Evolutionary conservation across 1,284 basidiomycete genomes (phyloP).

Genomic region (Sporisorium scitamineum): DNA sequence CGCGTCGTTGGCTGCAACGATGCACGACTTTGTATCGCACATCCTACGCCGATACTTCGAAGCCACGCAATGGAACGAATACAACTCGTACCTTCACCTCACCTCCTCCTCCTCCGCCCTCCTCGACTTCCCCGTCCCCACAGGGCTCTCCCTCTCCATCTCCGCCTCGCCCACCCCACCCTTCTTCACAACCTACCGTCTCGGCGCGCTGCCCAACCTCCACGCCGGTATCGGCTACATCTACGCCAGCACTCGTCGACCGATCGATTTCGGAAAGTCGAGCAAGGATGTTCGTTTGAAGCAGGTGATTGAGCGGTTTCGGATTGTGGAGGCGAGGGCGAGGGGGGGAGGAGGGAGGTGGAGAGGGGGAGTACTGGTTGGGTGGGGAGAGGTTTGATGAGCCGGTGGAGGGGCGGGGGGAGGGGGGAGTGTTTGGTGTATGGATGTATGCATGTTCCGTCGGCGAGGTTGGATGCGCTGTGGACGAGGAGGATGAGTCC

Average conservation of each 20-base stretch:
- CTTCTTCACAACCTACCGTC: constrained; percentile 89
- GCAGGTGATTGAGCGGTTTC: constrained; percentile 78
- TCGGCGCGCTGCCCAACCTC: constrained; percentile 89
- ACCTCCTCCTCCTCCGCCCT: constrained; percentile 82
- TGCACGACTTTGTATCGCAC: constrained; percentile 74
- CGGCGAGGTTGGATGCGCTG: constrained; percentile 86
- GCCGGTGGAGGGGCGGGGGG: background rate
- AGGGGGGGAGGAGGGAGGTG: constrained; percentile 76
- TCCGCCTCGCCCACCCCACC: constrained; percentile 86
- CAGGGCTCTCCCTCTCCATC: constrained; percentile 81
- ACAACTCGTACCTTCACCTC: constrained; percentile 90
- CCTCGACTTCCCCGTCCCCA: constrained; percentile 84
- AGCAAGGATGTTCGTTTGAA: constrained; percentile 79
- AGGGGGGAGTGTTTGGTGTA: constrained; percentile 86
- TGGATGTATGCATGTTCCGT: constrained; percentile 89
- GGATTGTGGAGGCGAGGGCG: constrained; percentile 82
- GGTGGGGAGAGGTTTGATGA: constrained; percentile 18
- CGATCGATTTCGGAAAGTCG: constrained; percentile 65
- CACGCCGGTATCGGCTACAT: constrained; percentile 94
- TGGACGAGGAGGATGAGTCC: constrained; percentile 81
- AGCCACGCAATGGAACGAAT: constrained; percentile 94
- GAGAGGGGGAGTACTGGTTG: constrained; percentile 71
- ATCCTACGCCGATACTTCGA: constrained; percentile 89
- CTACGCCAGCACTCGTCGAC: constrained; percentile 75
- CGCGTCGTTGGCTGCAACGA: constrained; percentile 6